These are phyloP conservation scores for Solanum tarapatanum DNA, from an alignment of 257 asterid species.

Conservation along the genomic window DNA sequence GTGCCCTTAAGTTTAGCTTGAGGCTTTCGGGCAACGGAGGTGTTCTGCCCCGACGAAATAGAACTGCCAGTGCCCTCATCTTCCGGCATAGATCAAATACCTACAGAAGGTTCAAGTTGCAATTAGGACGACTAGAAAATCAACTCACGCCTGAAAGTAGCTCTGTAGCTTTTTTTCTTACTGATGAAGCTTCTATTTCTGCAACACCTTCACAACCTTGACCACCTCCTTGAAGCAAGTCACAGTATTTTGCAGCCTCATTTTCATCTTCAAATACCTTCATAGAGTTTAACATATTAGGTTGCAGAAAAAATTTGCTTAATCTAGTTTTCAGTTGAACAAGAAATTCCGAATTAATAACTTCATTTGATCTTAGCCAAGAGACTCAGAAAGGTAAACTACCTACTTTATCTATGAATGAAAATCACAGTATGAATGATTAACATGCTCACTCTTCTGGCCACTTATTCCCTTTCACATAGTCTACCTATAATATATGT, in stretches of 20 bases:
- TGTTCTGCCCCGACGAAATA: conserved; percentile 73
- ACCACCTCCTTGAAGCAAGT: conserved; percentile 91
- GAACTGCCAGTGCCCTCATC: conserved; percentile 74
- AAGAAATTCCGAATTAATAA: neutral
- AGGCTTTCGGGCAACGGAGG: conserved; percentile 82
- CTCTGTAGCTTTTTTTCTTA: conserved; percentile 21
- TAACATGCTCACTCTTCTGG: neutral
- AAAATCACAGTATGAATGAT: neutral
- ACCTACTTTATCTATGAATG: neutral
- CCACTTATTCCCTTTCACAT: neutral
- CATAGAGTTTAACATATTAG: neutral
- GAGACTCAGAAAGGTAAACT: neutral
- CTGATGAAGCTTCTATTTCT: conserved; percentile 92
- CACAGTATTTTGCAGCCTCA: conserved; percentile 86
- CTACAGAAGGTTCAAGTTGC: conserved; percentile 20
- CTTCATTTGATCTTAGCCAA: neutral
- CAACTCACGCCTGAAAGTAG: neutral
- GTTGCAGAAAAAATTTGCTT: neutral
- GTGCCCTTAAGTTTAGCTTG: conserved; percentile 66
- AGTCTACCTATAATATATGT: neutral
- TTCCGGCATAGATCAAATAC: conserved; percentile 82
- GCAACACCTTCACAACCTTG: conserved; percentile 86
- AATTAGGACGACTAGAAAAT: neutral
- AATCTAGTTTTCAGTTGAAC: neutral
- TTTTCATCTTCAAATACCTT: conserved; percentile 90